Evolutionary conservation across 2,329 filamentous ascomycete species (phyloP), one percentile per base, ranked within the genome.

Genomic region (Scopulariopsis brevicaulis): DNA sequence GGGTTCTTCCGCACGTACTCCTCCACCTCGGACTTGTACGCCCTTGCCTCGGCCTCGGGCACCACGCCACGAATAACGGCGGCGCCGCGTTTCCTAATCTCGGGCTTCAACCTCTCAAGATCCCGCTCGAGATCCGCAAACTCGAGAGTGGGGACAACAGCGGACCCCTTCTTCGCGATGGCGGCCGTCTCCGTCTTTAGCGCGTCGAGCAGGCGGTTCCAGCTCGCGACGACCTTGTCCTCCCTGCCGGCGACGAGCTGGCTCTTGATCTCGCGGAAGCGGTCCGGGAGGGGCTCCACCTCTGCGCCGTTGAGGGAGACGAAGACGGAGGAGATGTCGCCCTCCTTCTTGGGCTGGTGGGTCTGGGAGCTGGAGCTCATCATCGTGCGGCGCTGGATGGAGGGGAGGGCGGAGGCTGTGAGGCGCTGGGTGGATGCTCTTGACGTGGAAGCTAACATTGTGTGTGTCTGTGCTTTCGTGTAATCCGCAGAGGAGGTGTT

Each of bases 1-100:
- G 82, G 79, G 65, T 91, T 91, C 57, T 76, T 76, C 14, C 70
- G 71, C 7, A 89, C 79, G 63, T 91, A 91, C 8, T 81, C 79
- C 61, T 84, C 79, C 6, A 86, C 72, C 60, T 85, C 77, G 10
- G 74, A 73, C 70, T 91, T 91, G 64, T 83, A 87, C 1, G 72
- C 74, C 54, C 86, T 71, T 0, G 86, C 87, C 66, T 86, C 80
- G 1, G 73, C 69, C 62, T 83, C 78, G 0, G 84, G 79, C 15
- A 91, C 69, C 3, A 90, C 87, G 14, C 82, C 82, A 51, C 81
- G 77, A 24, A 91, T 75, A 1, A 91, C 82, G 0, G 81, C 80
- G 0, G 77, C 80, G 10, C 86, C 86, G 1, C 84, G 75, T 63
- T 83, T 82, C 60, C 73, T 71, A 35, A 89, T 78, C 60, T 84